Base-by-base conservation (phyloP, 1,139 yeast species). In the Kluyveromyces marxianus region DNA sequence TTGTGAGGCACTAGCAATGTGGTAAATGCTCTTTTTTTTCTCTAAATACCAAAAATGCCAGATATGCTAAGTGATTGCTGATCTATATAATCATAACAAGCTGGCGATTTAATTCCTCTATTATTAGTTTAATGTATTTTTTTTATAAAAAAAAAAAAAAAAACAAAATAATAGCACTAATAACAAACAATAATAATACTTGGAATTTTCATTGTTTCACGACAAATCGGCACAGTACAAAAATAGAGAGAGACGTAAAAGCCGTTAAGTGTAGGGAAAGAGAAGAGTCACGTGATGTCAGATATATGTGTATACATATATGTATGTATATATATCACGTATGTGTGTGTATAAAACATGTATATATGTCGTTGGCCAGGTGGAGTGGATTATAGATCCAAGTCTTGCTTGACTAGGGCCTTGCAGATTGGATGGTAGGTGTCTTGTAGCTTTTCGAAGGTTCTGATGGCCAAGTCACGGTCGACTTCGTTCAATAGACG, bases 401-500 rank as follows among this genome's bases (percentile, higher is more conserved):
- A 68, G 64, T 88, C 96, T 66, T 87, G 89, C 57, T 74, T 76
- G 25, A 89, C 94, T 77, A 87, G 70, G 21, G 81, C 72, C 45
- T 80, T 75, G 66, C 96, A 88, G 54, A 89, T 89, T 35, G 96
- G 96, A 63, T 89, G 96, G 66, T 88, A 88, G 42, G 74, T 69
- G 37, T 62, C 59, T 60, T 80, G 78, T 61, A 72, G 75, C 60
- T 73, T 73, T 39, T 68, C 69, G 68, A 85, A 89, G 24, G 88
- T 85, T 3, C 63, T 63, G 25, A 82, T 58, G 0, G 96, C 96
- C 54, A 81, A 69, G 8, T 73, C 68, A 44, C 76, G 78, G 62
- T 86, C 85, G 27, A 83, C 90, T 25, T 69, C 60, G 60, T 79
- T 75, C 50, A 89, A 70, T 51, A 80, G 68, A 35, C 78, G 74